Conservation (phyloP, 306 rosid species). For the Geum urbanum region DNA sequence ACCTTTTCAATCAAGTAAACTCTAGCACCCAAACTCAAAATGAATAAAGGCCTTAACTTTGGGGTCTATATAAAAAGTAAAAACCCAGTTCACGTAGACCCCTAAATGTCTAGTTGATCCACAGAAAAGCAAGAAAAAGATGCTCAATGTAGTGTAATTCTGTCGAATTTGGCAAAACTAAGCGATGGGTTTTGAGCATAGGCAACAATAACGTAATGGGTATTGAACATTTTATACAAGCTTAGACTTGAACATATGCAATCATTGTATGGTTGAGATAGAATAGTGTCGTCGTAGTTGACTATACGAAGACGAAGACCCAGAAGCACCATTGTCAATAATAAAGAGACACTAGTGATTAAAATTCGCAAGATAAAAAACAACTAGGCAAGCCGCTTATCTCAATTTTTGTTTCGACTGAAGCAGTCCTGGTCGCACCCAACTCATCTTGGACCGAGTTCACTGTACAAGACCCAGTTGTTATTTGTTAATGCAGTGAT, state of each 20-base stretch:
- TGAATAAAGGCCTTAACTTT: neutral
- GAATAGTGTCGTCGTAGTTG: too few relatives aligned
- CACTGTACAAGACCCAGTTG: neutral
- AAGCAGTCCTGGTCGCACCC: neutral
- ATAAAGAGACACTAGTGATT: neutral
- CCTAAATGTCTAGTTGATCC: neutral
- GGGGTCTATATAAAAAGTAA: neutral
- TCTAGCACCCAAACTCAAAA: neutral
- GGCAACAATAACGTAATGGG: neutral
- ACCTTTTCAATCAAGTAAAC: neutral
- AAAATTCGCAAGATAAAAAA: neutral
- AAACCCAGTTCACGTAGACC: neutral
- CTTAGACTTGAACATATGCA: neutral
- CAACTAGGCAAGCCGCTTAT: neutral
- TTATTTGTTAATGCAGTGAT: too few relatives aligned
- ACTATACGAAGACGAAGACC: too few relatives aligned
- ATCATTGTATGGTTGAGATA: too few relatives aligned
- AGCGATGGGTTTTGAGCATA: neutral
- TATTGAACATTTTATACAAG: constrained; percentile 16
- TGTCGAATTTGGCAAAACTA: neutral
- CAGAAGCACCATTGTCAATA: neutral
- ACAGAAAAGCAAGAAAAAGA: neutral
- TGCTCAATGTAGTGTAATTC: neutral
- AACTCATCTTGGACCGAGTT: neutral
- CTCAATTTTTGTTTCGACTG: neutral